Evolutionary conservation across 2,329 filamentous ascomycete species (phyloP).

Genomic region (Neonectria punicea): DNA sequence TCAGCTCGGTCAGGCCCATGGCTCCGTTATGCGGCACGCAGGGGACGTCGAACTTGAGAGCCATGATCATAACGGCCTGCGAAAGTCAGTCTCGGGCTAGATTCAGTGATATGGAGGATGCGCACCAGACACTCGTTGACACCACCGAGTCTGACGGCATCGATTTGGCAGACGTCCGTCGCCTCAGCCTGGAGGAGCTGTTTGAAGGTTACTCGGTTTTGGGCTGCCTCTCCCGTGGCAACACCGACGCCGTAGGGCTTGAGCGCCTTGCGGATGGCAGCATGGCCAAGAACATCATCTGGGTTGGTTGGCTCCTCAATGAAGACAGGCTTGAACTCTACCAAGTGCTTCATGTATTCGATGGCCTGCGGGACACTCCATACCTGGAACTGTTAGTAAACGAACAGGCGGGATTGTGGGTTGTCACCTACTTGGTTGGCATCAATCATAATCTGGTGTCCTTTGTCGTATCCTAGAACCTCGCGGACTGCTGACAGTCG

Average conservation of each 20-base stretch:
- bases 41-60: slow-evolving; percentile 81
- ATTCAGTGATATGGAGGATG: background rate
- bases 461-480: slow-evolving; percentile 83
- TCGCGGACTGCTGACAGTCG: slow-evolving; percentile 79
- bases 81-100: background rate
- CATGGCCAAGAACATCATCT: slow-evolving; percentile 89
- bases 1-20: slow-evolving; percentile 91
- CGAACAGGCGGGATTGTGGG: background rate
- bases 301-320: slow-evolving; percentile 94
- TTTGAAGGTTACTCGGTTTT: slow-evolving; percentile 95
- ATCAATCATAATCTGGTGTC: slow-evolving; percentile 90
- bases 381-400: slow-evolving; percentile 52
- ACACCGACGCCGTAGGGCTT: slow-evolving; percentile 81
- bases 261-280: slow-evolving; percentile 83
- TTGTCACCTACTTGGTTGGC: slow-evolving; percentile 73
- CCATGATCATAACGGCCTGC: slow-evolving; percentile 83
- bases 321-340: slow-evolving; percentile 89
- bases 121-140: slow-evolving; percentile 82
- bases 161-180: slow-evolving; percentile 89
- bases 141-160: slow-evolving; percentile 88
- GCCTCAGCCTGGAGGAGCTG: slow-evolving; percentile 83
- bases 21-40: slow-evolving; percentile 91
- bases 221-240: slow-evolving; percentile 93
- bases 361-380: slow-evolving; percentile 93
- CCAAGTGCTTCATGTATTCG: slow-evolving; percentile 83